These are phyloP conservation scores for Clitoria ternatea DNA, from an alignment of 306 rosid genomes.

Conservation along the genomic window DNA sequence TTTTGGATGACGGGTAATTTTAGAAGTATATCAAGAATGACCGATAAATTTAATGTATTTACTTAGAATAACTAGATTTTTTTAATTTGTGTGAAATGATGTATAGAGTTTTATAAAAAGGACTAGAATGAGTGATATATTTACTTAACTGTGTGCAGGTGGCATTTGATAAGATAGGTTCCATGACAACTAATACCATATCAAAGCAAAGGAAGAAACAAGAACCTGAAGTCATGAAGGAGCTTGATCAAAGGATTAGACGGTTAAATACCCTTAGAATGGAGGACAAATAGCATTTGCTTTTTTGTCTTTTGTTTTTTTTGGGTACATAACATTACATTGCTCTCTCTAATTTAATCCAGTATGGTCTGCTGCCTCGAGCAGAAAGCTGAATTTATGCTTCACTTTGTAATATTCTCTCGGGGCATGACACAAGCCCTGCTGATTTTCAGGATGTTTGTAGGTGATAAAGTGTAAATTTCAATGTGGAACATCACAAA, in stretches of 20 bases:
- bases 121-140: too few species aligned
- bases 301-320: neutral
- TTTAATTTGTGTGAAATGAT: too few species aligned
- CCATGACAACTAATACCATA: conserved; percentile 86
- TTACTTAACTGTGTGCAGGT: conserved; percentile 76
- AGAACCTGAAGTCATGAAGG: conserved; percentile 96
- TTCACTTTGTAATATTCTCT: conserved; percentile 12
- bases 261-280: conserved; percentile 62
- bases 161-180: conserved; percentile 91
- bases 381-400: conserved; percentile 28
- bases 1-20: too few species aligned
- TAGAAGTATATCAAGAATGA: too few species aligned
- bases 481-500: conserved; percentile 28
- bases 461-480: conserved; percentile 59
- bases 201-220: conserved; percentile 96
- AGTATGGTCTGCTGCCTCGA: conserved; percentile 29
- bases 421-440: conserved; percentile 30
- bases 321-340: neutral
- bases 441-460: conserved; percentile 43
- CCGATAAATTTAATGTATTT: too few species aligned
- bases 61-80: too few species aligned
- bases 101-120: too few species aligned
- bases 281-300: conserved; percentile 47
- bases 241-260: conserved; percentile 83
- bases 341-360: conserved; percentile 30